Conservation (phyloP, 2,329 filamentous ascomycete species). For the Penicillium sp. region DNA sequence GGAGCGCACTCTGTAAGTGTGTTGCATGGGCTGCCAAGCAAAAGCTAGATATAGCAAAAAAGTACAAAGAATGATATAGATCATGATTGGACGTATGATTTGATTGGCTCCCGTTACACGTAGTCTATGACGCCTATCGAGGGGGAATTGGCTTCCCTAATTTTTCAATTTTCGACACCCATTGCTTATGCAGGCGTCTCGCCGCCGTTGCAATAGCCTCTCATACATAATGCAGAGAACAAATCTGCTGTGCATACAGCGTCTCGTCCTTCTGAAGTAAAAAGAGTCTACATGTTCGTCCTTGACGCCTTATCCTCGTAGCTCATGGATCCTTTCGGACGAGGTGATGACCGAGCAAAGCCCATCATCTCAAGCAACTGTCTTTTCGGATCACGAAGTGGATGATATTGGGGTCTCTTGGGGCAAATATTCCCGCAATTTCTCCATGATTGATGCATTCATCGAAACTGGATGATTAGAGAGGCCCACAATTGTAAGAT, state of each 20-base stretch:
- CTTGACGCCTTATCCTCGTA: not conserved
- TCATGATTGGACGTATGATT: constrained; percentile 13
- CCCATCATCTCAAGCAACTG: not conserved
- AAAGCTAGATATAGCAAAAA: constrained; percentile 12
- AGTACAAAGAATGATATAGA: constrained; percentile 20
- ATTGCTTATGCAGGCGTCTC: not conserved
- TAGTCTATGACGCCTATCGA: not conserved
- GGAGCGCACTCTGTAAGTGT: constrained; percentile 62
- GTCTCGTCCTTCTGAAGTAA: not conserved
- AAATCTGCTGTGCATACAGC: not conserved
- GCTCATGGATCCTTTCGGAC: not conserved
- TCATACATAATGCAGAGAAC: not conserved
- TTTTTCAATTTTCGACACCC: not conserved
- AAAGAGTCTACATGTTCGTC: not conserved
- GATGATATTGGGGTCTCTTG: not conserved
- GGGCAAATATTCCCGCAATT: not conserved
- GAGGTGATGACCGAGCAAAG: not conserved
- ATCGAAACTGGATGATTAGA: not conserved
- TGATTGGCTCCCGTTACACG: not conserved
- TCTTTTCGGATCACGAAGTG: not conserved
- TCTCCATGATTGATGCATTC: not conserved
- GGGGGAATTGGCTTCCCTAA: not conserved
- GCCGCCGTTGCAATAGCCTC: not conserved
- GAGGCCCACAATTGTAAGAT: not conserved
- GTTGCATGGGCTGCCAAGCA: not conserved